These are phyloP conservation scores for Aristolochia contorta DNA, from an alignment of 164 flowering plant species.

Conservation along the genomic window DNA sequence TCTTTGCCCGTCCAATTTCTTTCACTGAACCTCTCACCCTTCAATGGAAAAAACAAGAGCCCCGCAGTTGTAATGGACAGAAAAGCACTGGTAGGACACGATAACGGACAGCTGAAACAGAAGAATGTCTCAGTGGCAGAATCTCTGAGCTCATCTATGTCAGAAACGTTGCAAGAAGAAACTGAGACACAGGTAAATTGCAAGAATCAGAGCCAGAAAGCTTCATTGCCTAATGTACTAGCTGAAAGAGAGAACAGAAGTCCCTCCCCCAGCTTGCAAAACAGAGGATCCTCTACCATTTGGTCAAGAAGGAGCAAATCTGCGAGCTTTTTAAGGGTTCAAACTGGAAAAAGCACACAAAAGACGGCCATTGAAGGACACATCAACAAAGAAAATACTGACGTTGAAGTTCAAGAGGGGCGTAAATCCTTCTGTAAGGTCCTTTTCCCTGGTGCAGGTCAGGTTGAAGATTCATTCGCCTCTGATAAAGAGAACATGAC, in stretches of 20 bases:
- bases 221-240: slow-evolving; percentile 4
- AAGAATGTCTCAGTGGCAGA: slow-evolving; percentile 4
- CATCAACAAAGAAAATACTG: slow-evolving; percentile 8
- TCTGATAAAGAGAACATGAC: slow-evolving; percentile 65
- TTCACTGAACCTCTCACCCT: too few relatives aligned
- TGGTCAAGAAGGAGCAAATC: slow-evolving; percentile 64
- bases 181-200: slow-evolving; percentile 5
- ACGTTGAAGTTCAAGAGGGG: neutral
- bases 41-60: slow-evolving; percentile 10
- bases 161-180: slow-evolving; percentile 11
- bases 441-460: slow-evolving; percentile 21
- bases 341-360: slow-evolving; percentile 22
- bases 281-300: slow-evolving; percentile 15
- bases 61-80: slow-evolving; percentile 4
- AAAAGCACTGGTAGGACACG: slow-evolving; percentile 11
- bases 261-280: slow-evolving; percentile 14
- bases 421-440: slow-evolving; percentile 12
- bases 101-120: slow-evolving; percentile 1
- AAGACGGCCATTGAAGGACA: slow-evolving; percentile 5
- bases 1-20: too few relatives aligned
- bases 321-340: slow-evolving; percentile 29
- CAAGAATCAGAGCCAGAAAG: slow-evolving; percentile 14
- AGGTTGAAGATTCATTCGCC: slow-evolving; percentile 28
- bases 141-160: slow-evolving; percentile 16
- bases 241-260: slow-evolving; percentile 16